Evolutionary conservation across 2,329 filamentous ascomycete genomes (phyloP), one percentile per base, ranked within the genome.

Genomic region (Pezicula carpinea): DNA sequence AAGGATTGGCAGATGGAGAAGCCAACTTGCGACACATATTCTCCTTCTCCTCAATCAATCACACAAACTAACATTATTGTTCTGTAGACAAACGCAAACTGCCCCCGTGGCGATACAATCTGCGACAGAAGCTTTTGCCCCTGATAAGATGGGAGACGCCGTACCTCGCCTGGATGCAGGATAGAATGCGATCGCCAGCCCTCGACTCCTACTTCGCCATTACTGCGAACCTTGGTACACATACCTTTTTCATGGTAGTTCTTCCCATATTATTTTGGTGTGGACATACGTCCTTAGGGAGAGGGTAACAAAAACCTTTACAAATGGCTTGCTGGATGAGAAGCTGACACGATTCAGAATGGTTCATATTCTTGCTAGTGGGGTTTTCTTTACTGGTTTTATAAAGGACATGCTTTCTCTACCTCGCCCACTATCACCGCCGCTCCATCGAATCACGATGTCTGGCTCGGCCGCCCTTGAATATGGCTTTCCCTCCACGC

Each of bases 191-290:
- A 61, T 85, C 88, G 17, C 89, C 89, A 1, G 79, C 87, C 7
- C 83, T 97, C 60, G 93, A 99, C 69, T 89, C 89, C 53, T 99
- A 96, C 73, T 99, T 99, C 69, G 92, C 93, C 43, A 89, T 95
- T 55, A 95, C 91, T 1, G 93, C 93, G 53, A 99, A 97, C 67
- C 79, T 97, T 46, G 89, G 93, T 55, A 99, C 93, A 1, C 93
- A 99, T 69, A 99, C 93, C 0, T 97, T 96, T 73, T 99, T 96
- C 75, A 97, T 97, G 91, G 79, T 96, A 56, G 86, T 89, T 49
- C 72, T 99, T 61, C 93, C 93, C 5, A 89, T 97, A 55, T 79
- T 96, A 58, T 97, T 97, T 72, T 99, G 93, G 93, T 96, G 89
- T 61, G 92, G 92, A 45, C 87, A 91, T 68, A 83, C 86, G 36